Conservation (phyloP, 202 grass and related monocot genomes). For the Panicum hallii region DNA sequence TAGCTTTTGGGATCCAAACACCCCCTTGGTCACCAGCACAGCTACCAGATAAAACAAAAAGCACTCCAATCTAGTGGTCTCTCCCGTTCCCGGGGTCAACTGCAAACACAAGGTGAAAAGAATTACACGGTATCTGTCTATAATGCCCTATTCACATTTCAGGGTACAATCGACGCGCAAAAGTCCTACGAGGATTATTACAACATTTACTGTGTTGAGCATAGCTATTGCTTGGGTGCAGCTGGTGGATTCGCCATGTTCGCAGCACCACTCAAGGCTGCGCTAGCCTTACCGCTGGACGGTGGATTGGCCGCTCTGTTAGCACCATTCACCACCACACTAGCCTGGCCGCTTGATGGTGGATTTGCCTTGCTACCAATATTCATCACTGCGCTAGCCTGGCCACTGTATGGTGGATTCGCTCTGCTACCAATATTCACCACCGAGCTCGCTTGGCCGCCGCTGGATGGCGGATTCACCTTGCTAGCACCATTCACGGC, state of each 20-base stretch:
- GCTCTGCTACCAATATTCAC: neutral
- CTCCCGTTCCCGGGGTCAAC: neutral
- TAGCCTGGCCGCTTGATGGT: neutral
- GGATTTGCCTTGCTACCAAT: neutral
- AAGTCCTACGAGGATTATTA: slow-evolving; percentile 43
- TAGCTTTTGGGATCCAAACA: too few relatives aligned
- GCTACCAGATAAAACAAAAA: slow-evolving; percentile 22
- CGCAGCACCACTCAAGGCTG: neutral
- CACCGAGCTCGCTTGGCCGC: neutral
- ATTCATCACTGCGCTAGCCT: neutral
- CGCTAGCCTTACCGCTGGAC: neutral
- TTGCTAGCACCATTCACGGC: slow-evolving; percentile 14
- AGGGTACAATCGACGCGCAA: neutral
- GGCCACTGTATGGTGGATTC: slow-evolving; percentile 21
- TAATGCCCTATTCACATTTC: slow-evolving; percentile 56
- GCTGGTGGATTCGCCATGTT: neutral
- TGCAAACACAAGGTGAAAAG: slow-evolving; percentile 15
- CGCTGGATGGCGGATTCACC: slow-evolving; percentile 36
- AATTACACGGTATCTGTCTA: slow-evolving; percentile 24
- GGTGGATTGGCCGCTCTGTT: neutral
- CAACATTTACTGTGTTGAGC: slow-evolving; percentile 39
- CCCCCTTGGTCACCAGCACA: neutral
- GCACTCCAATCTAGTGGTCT: slow-evolving; percentile 35
- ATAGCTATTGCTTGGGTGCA: slow-evolving; percentile 6
- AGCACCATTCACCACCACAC: neutral